Conservation (phyloP, 805 yeast genomes). For the Candida sonorensis region DNA sequence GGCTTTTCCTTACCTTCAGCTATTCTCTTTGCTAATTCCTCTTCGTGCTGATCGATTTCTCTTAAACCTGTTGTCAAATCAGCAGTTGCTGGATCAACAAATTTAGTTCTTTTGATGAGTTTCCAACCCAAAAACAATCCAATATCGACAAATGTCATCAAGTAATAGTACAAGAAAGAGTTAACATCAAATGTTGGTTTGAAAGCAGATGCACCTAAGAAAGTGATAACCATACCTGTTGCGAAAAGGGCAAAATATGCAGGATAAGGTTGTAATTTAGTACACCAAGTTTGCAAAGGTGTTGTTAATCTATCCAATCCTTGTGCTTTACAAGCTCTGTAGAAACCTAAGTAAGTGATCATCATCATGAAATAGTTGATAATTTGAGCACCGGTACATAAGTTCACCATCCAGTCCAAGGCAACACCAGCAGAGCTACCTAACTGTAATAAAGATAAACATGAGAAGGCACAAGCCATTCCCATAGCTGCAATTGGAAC, state of each 20-base stretch:
- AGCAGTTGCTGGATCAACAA: slow-evolving; percentile 36
- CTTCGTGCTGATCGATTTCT: slow-evolving; percentile 45
- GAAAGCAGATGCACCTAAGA: slow-evolving; percentile 35
- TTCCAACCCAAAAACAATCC: slow-evolving; percentile 31
- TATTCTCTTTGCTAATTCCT: too few species aligned
- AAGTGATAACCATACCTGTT: slow-evolving; percentile 30
- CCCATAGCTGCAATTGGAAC: slow-evolving; percentile 34
- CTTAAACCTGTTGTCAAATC: slow-evolving; percentile 38
- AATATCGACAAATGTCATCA: slow-evolving; percentile 36
- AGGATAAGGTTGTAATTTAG: slow-evolving; percentile 32
- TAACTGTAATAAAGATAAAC: slow-evolving; percentile 30
- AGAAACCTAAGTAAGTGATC: slow-evolving; percentile 55
- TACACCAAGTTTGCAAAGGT: slow-evolving; percentile 45
- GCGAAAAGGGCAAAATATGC: slow-evolving; percentile 21
- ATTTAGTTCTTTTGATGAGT: slow-evolving; percentile 31
- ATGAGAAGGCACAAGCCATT: slow-evolving; percentile 25
- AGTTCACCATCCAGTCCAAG: slow-evolving; percentile 26
- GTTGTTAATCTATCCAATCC: slow-evolving; percentile 35
- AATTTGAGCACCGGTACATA: slow-evolving; percentile 25
- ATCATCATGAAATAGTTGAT: slow-evolving; percentile 25
- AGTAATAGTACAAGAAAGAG: slow-evolving; percentile 37
- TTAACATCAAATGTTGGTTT: slow-evolving; percentile 31
- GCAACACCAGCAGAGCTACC: slow-evolving; percentile 23
- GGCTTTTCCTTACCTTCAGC: too few species aligned
- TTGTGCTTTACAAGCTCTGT: slow-evolving; percentile 55